phyloP scores from a whole-genome alignment of 257 asterid species.

The Jacaranda copaia region DNA sequence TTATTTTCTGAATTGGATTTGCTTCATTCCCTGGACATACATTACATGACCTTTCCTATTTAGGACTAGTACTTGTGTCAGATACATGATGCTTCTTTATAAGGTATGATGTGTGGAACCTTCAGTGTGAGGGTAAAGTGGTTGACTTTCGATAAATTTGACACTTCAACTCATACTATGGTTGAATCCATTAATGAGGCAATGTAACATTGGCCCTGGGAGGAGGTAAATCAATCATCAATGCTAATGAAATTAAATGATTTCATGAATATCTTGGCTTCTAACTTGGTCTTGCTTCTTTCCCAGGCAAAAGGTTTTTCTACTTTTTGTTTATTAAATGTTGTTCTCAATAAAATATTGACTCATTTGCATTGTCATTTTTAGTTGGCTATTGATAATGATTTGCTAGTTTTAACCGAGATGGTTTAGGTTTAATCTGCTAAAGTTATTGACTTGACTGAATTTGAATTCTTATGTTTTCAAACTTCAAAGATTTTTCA shows the following conservation, averaged over 20 bases:
- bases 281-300: background rate
- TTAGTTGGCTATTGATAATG: background rate
- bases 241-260: background rate
- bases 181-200: too few species aligned
- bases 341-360: background rate
- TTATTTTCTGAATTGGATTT: too few species aligned
- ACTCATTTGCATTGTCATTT: slow-evolving; percentile 12
- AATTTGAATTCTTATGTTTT: slow-evolving; percentile 1
- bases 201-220: too few species aligned
- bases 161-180: too few species aligned
- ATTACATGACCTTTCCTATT: too few species aligned
- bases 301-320: slow-evolving; percentile 6
- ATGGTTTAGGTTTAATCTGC: background rate
- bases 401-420: background rate
- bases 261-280: background rate
- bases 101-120: too few species aligned
- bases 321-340: background rate
- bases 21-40: too few species aligned
- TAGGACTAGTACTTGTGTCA: too few species aligned
- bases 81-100: too few species aligned
- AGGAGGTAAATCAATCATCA: too few species aligned
- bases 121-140: too few species aligned
- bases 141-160: too few species aligned
- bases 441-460: background rate
- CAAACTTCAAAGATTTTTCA: background rate